A percentile compares a stretch with the other conserved stretches of the same genome.
phyloP scores from a whole-genome alignment of 768 basidiomycete species.

The Calocybe indica region DNA sequence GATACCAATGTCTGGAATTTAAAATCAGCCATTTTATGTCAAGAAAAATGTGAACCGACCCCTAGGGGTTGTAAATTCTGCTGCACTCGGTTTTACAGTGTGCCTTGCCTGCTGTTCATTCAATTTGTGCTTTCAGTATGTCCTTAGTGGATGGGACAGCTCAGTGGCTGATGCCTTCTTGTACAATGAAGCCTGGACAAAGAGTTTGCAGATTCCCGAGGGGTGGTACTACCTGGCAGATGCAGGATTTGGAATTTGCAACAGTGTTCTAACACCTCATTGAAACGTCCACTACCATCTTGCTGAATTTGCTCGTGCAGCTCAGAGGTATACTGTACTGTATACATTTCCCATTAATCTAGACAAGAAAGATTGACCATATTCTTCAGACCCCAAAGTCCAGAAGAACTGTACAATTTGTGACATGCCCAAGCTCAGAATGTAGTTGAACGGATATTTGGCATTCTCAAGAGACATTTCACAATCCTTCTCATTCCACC shows the following conservation, averaged over 20 bases:
- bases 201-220: slow-evolving; percentile 18
- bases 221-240: slow-evolving; percentile 30
- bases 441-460: slow-evolving; percentile 33
- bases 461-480: slow-evolving; percentile 19
- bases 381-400: slow-evolving; percentile 20
- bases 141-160: slow-evolving; percentile 25
- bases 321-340: slow-evolving; percentile 9
- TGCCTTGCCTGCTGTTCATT: slow-evolving; percentile 21
- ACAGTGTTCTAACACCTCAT: slow-evolving; percentile 28
- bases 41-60: slow-evolving; percentile 3
- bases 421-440: slow-evolving; percentile 26
- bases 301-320: slow-evolving; percentile 24
- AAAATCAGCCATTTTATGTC: slow-evolving; percentile 3
- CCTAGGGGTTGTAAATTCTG: too few species aligned
- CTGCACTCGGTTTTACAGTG: slow-evolving; percentile 21
- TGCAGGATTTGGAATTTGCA: slow-evolving; percentile 26
- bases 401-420: slow-evolving; percentile 30
- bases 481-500: slow-evolving; percentile 13
- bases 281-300: slow-evolving; percentile 30
- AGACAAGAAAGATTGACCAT: too few species aligned
- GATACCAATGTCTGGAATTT: slow-evolving; percentile 15
- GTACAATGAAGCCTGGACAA: slow-evolving; percentile 14
- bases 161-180: slow-evolving; percentile 17
- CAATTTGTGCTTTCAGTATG: slow-evolving; percentile 18
- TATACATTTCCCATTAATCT: too few species aligned